Base-by-base conservation (phyloP, 1,284 basidiomycete genomes). In the Heterobasidion parviporum region DNA sequence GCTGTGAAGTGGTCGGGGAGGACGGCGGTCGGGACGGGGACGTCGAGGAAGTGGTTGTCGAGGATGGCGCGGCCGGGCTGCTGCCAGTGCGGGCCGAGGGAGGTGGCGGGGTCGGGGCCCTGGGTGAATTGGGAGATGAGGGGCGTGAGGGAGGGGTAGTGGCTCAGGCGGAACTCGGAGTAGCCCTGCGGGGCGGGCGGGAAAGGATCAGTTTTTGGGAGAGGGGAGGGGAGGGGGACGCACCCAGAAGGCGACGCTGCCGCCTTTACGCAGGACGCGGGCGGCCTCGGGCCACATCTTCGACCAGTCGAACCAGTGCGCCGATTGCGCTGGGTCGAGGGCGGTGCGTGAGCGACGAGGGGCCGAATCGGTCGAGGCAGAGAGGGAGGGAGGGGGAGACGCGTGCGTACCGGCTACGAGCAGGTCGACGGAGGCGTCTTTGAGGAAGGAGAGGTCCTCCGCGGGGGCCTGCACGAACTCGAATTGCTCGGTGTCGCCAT, bases 261-360 rank as follows among this genome's bases (percentile, higher is more conserved):
- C 93, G 8, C 83, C 79, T 0, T 75, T 78, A 44, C 80, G 75
- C 52, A 94, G 69, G 3, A 89, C 76, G 1, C 87, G 76, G 1
- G 76, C 74, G 1, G 85, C 71, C 66, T 92, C 84, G 0, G 75
- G 78, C 88, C 92, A 94, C 6, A 87, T 74, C 58, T 75, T 78
- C 3, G 68, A 65, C 77, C 88, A 89, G 64, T 93, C 76, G 65
- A 94, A 94, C 92, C 92, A 94, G 67, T 96, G 92, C 0, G 85
- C 84, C 0, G 92, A 83, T 69, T 94, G 92, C 1, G 87, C 90
- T 88, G 20, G 50, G 14, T 26, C n/a, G 12, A 20, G 7, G 16
- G 46, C n/a, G n/a, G 15, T 32, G 8, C 36, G 14, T 5, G 33
- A n/a, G n/a, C n/a, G n/a, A n/a, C n/a, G n/a, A n/a, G n/a, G n/a